These are phyloP conservation scores for Canavalia ensiformis DNA, from an alignment of 306 rosid species.

Conservation along the genomic window DNA sequence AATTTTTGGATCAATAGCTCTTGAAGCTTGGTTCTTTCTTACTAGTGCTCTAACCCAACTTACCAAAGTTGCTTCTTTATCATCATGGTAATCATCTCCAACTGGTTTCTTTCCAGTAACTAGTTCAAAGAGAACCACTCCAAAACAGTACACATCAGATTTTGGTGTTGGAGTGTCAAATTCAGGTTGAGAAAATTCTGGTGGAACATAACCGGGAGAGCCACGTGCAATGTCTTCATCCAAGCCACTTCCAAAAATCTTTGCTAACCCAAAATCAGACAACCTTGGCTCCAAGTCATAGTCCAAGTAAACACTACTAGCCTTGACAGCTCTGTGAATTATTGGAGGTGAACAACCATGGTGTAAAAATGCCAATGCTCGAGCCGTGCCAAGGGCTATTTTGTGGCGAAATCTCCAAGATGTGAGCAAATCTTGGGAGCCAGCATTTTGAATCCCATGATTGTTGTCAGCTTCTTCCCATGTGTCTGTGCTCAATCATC, in stretches of 20 bases:
- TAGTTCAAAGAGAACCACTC: constrained; percentile 89
- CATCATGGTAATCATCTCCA: constrained; percentile 86
- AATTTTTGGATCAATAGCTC: constrained; percentile 83
- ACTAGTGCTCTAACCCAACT: constrained; percentile 91
- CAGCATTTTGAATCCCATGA: constrained; percentile 72
- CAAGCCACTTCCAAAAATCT: constrained; percentile 82
- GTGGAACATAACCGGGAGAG: constrained; percentile 87
- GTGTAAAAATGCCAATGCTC: constrained; percentile 94
- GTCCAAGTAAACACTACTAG: constrained; percentile 93
- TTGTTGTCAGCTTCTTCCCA: constrained; percentile 80
- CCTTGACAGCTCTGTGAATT: constrained; percentile 89
- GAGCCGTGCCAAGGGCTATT: constrained; percentile 90
- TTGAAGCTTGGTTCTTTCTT: constrained; percentile 71
- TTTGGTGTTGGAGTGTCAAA: constrained; percentile 78
- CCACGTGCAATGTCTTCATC: constrained; percentile 83
- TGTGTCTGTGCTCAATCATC: constrained; percentile 95
- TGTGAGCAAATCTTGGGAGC: constrained; percentile 84
- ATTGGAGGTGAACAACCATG: constrained; percentile 99
- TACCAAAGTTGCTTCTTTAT: constrained; percentile 79
- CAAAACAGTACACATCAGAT: constrained; percentile 95
- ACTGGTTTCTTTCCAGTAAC: constrained; percentile 86
- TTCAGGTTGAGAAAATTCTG: constrained; percentile 77
- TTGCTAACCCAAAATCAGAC: constrained; percentile 95
- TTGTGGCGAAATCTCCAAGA: constrained; percentile 94
- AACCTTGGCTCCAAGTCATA: constrained; percentile 90